Conservation (phyloP, 1,284 basidiomycete genomes). For the Cryptococcus sp. region DNA sequence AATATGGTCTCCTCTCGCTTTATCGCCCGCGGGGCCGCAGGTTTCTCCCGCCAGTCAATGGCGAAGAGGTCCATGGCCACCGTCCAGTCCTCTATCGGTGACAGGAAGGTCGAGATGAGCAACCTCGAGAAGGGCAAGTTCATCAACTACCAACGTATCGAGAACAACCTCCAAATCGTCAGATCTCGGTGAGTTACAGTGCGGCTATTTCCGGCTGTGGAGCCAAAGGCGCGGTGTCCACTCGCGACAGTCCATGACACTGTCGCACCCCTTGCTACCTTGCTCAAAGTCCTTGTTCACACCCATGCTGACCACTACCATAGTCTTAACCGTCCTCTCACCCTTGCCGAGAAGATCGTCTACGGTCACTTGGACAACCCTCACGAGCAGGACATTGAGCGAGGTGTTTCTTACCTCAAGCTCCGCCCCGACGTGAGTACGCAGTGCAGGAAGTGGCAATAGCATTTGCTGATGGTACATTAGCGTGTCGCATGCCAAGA, state of each 20-base stretch:
- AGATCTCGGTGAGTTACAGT: constrained; percentile 66
- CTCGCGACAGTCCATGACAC: neutral
- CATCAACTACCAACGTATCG: constrained; percentile 98
- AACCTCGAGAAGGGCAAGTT: constrained; percentile 73
- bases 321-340: constrained; percentile 89
- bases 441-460: neutral
- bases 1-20: constrained; percentile 40
- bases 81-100: constrained; percentile 63
- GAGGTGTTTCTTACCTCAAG: constrained; percentile 91
- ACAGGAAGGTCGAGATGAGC: constrained; percentile 91
- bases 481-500: constrained; percentile 99
- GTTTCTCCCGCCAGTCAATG: constrained; percentile 29
- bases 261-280: no score
- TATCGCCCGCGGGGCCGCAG: constrained; percentile 31
- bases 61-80: constrained; percentile 42
- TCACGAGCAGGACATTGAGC: constrained; percentile 79
- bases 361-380: constrained; percentile 98
- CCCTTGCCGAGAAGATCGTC: constrained; percentile 96
- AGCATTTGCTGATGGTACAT: neutral
- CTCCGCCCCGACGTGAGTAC: constrained; percentile 85
- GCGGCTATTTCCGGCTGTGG: neutral
- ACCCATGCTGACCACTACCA: constrained; percentile 11
- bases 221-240: neutral
- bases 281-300: neutral
- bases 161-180: constrained; percentile 86